Evolutionary conservation across 306 rosid genomes (phyloP), one percentile per base, ranked within the genome.

Genomic region (Acacia confusa): DNA sequence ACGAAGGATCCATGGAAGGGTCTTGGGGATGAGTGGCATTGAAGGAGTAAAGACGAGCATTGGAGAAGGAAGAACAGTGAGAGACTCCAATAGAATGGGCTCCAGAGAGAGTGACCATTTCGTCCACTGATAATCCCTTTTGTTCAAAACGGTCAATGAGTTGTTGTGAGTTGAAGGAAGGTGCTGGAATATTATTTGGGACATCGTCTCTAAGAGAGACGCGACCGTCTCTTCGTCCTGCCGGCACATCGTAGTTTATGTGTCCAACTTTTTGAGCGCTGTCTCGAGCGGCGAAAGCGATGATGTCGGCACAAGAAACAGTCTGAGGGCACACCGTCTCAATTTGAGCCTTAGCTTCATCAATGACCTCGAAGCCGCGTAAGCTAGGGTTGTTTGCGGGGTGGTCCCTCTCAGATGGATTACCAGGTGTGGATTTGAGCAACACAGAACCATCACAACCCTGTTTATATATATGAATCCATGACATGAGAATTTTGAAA

Each of bases 11-110:
- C 70, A 65, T 16, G n/a, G 70, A 65, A 15, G 70, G 70, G 32
- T 65, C 70, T 7, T 65, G 70, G 2, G 70, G 70, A 32, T 30
- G 70, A 5, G 70, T 32, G 12, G 43, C 43, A 65, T 65, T 65
- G 36, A 64, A 64, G 8, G 22, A 30, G 41, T 65, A 87, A 1
- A 87, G 77, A 11, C 84, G 86, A 5, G 65, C 6, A 2, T 45
- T 9, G 17, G 40, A 36, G 8, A 87, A 84, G 0, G 88, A 79
- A 2, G 86, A 75, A 65, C 88, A 84, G 7, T 66, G 86, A 6
- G 90, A 84, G 0, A 71, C 90, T 2, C 90, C 90, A 76, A 87
- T 58, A 0, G 90, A 87, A 58, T 87, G 90, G 0, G 88, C 88
- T 1, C 90, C 90, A 0, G 88, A 84, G 9, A 87, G 86, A 6